Evolutionary conservation across 306 rosid genomes (phyloP).

Genomic region (Cicer chorassanicum): DNA sequence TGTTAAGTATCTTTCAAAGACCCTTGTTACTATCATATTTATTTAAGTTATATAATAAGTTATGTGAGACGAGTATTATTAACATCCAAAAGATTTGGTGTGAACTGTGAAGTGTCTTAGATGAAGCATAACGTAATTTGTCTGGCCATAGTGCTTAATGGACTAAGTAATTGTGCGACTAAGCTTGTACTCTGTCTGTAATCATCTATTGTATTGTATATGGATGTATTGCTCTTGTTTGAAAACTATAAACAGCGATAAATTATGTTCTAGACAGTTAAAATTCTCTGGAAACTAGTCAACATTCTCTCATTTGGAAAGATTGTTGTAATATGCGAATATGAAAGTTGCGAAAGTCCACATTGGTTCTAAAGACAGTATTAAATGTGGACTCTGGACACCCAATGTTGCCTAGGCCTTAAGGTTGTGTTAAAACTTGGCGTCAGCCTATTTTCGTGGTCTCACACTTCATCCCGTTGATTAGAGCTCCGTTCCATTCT

Average conservation of each 20-base stretch:
- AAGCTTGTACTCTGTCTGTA: slow-evolving; percentile 25
- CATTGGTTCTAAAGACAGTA: background rate
- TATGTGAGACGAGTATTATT: slow-evolving; percentile 25
- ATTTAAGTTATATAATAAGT: slow-evolving; percentile 25
- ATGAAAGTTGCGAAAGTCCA: slow-evolving; percentile 10
- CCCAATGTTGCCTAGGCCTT: too few relatives aligned
- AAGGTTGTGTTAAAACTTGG: too few relatives aligned
- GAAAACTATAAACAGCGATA: slow-evolving; percentile 18
- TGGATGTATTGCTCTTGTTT: slow-evolving; percentile 16
- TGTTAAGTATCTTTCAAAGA: background rate
- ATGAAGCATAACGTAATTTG: slow-evolving; percentile 25
- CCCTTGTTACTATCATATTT: slow-evolving; percentile 22
- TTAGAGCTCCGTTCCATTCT: background rate
- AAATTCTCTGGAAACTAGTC: slow-evolving; percentile 26
- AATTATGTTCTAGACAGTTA: slow-evolving; percentile 22
- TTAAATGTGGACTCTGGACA: background rate
- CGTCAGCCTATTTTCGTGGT: background rate
- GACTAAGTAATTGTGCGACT: background rate
- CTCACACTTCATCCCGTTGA: slow-evolving; percentile 3
- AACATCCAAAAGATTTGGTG: slow-evolving; percentile 24
- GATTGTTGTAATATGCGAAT: background rate
- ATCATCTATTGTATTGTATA: slow-evolving; percentile 26
- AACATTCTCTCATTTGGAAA: slow-evolving; percentile 20
- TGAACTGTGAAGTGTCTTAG: slow-evolving; percentile 15
- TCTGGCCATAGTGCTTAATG: slow-evolving; percentile 12